Conservation (phyloP, 2,329 filamentous ascomycete genomes). For the Fusarium proliferatum region DNA sequence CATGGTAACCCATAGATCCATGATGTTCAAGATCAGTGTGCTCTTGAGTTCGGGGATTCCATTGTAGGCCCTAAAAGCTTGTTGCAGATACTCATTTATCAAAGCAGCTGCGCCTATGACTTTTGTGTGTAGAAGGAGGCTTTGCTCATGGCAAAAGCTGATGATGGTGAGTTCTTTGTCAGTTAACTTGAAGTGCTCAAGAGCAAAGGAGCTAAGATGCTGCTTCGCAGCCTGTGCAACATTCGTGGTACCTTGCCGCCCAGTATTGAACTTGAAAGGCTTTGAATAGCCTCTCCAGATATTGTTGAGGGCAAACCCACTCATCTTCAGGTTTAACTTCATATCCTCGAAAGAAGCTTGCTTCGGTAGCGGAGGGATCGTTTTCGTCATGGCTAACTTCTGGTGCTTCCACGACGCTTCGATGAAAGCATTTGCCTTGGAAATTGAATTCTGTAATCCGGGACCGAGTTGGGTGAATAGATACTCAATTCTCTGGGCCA, state of each 20-base stretch:
- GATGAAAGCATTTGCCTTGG: constrained; percentile 22
- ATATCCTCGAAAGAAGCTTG: constrained; percentile 29
- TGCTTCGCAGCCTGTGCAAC: constrained; percentile 32
- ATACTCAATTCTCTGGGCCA: constrained; percentile 23
- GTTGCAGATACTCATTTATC: constrained; percentile 21
- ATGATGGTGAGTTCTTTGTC: constrained; percentile 12
- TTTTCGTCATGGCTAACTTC: constrained; percentile 35
- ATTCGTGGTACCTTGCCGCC: constrained; percentile 2
- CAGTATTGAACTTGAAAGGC: background rate
- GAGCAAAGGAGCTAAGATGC: constrained; percentile 30
- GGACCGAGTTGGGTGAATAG: constrained; percentile 29
- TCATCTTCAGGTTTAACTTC: constrained; percentile 31
- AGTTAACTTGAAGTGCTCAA: constrained; percentile 26
- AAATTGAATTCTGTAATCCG: constrained; percentile 11
- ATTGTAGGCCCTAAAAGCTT: constrained; percentile 12
- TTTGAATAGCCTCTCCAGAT: constrained; percentile 24
- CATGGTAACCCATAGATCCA: constrained; percentile 42
- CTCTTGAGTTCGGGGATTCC: constrained; percentile 38
- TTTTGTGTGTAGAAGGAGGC: background rate
- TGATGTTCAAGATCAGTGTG: constrained; percentile 35
- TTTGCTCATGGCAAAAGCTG: constrained; percentile 9
- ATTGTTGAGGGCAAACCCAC: constrained; percentile 13
- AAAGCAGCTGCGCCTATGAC: constrained; percentile 7
- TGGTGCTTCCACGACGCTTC: constrained; percentile 35
- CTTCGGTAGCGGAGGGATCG: constrained; percentile 34